Evolutionary conservation across 1,139 yeast species (phyloP), one percentile per base, ranked within the genome.

Genomic region (Suhomyces yuchorum): DNA sequence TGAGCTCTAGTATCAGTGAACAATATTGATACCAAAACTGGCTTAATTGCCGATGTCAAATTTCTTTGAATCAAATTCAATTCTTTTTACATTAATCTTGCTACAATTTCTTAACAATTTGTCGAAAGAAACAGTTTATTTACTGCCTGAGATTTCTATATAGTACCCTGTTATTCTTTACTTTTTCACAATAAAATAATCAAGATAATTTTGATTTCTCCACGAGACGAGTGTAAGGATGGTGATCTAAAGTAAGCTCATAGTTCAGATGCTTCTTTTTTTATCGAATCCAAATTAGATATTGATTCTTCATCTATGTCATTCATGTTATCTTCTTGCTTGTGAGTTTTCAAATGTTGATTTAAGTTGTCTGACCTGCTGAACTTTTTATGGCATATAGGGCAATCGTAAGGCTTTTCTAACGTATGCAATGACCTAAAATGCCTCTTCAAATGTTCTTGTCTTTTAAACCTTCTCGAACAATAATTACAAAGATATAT

Each of bases 371-470:
- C 96, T 15, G 87, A 78, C 53, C 96, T 75, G 53, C 91, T 84
- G 58, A 87, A 87, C 61, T 83, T 82, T 67, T 85, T 87, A 44
- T 80, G 78, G 61, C 96, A 87, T 30, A 81, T 74, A n/a, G 72
- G 69, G 66, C 96, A 87, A 55, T 75, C 82, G 65, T 78, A 87
- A 0, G 96, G 95, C 63, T 85, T 85, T 51, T 85, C 91, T 51
- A 83, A 78, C 19, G 92, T 85, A 60, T 84, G 88, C 54, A 87
- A 73, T 14, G 90, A 83, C 51, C 93, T 74, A 61, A 84, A 81
- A 61, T 87, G 96, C 51, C 96, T 76, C 62, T 85, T 85, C 56
- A 87, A 68, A 65, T 87, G 96, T 61, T 87, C 96, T 62, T 85
- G 90, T 55, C 95, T 78, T 60, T 84, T 82, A 69, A 87, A 87